Conservation (phyloP, 106 monocot genomes). For the Hemerocallis citrina region DNA sequence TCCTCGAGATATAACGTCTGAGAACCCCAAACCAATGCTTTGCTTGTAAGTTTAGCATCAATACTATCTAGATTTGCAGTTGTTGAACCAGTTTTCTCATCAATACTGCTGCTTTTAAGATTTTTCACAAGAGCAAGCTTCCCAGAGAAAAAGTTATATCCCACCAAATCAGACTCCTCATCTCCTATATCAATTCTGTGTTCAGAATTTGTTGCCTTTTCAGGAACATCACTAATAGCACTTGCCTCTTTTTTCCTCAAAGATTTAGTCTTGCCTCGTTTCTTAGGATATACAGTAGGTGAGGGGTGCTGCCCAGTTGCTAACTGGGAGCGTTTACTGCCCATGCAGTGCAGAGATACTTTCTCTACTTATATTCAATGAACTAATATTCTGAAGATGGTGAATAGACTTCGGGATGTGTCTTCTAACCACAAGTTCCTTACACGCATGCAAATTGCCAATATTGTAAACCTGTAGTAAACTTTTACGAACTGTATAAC, state of each 20-base stretch:
- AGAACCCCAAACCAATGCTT: conserved; percentile 84
- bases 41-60: conserved; percentile 82
- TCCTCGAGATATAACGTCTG: conserved; percentile 65
- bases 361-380: conserved; percentile 32
- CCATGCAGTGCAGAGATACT: conserved; percentile 28
- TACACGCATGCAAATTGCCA: conserved; percentile 3
- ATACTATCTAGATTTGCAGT: conserved; percentile 18
- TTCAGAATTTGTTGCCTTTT: conserved; percentile 47
- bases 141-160: conserved; percentile 77
- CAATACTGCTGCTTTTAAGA: conserved; percentile 14
- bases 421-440: background rate
- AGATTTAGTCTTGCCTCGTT: conserved; percentile 39
- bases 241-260: conserved; percentile 27
- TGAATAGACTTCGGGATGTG: conserved; percentile 11
- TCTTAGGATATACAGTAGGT: conserved; percentile 64
- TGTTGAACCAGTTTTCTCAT: conserved; percentile 24
- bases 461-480: too few species aligned
- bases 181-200: conserved; percentile 88
- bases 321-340: conserved; percentile 41
- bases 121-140: conserved; percentile 69
- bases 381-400: conserved; percentile 30
- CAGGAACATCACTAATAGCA: conserved; percentile 30
- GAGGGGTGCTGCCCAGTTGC: conserved; percentile 61
- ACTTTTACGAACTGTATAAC: too few species aligned
- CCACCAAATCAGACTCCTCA: conserved; percentile 79